Evolutionary conservation across 108 stramenopile genomes (phyloP), one percentile per base, ranked within the genome.

Genomic region (Skeletonema tropicum): DNA sequence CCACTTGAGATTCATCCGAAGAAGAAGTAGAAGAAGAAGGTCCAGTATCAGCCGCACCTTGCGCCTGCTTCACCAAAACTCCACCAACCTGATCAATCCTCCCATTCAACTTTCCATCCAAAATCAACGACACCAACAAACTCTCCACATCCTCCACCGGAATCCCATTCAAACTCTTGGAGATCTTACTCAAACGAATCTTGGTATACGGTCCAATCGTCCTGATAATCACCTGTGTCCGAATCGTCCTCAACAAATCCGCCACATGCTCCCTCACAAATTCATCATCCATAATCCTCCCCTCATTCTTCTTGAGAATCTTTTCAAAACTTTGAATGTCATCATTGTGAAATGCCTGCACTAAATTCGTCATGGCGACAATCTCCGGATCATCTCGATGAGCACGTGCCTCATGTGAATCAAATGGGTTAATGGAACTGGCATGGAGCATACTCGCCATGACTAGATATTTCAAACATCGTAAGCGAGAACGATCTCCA

Each of bases 311-410:
- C 31, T 82, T 74, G 38, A 97, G 73, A 32, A 97, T 95, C 41
- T 66, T 60, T 83, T 97, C 97, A 61, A 84, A 95, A 36, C 57
- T 75, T 41, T 85, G 62, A 48, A 93, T 94, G 57, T 95, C 91
- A 70, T 96, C 91, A 77, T 83, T 88, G 45, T 95, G 92, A 71
- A 97, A 97, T 15, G 94, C 92, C 38, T 88, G 85, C 1, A 97
- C 94, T 12, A 97, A 71, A 63, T 93, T 94, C 52, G 94, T 96
- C 96, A 97, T 97, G 45, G 95, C 95, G 9, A 92, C 87, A 70
- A 97, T 96, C 75, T 97, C 97, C 0, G 94, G 95, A 82, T 96
- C 97, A 62, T 95, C 91, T 33, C 94, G 83, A 70, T 97, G 96
- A 14, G 97, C 95, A 26, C 94, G 83, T 3, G 95, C 97, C 85